Conservation (phyloP, 2,329 filamentous ascomycete species). For the Aspergillus costaricaensis region DNA sequence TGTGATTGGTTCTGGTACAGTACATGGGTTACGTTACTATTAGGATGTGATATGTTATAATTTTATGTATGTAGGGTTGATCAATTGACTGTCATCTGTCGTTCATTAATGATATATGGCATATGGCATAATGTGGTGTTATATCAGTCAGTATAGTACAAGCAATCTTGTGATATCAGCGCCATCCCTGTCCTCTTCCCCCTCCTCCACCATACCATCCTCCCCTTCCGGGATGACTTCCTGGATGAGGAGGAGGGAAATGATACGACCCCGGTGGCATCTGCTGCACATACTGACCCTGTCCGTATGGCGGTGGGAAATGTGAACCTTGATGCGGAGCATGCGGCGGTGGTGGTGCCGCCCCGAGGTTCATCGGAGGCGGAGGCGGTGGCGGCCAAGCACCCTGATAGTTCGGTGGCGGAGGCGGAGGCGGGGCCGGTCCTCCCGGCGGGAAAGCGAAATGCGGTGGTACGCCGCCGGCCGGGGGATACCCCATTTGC, state of each 20-base stretch:
- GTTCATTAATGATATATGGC: too few relatives aligned
- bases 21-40: background rate
- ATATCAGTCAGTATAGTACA: background rate
- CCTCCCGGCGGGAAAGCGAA: conserved; percentile 16
- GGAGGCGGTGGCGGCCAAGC: conserved; percentile 39
- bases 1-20: background rate
- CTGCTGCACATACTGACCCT: conserved; percentile 22
- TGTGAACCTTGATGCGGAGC: background rate
- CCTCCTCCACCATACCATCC: conserved; percentile 28
- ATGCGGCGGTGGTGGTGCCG: conserved; percentile 9
- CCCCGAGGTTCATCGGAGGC: conserved; percentile 28
- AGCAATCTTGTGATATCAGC: too few relatives aligned
- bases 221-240: conserved; percentile 16
- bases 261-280: conserved; percentile 35
- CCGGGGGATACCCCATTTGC: conserved; percentile 17
- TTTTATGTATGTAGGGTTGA: too few relatives aligned
- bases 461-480: conserved; percentile 1
- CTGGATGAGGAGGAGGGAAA: conserved; percentile 36
- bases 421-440: conserved; percentile 28
- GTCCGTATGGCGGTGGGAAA: conserved; percentile 29
- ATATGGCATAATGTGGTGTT: too few relatives aligned
- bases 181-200: conserved; percentile 26
- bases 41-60: background rate
- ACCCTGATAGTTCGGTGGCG: conserved; percentile 38
- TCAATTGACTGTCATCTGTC: background rate